These are phyloP conservation scores for Penicillium oxalicum DNA, from an alignment of 2,329 filamentous ascomycete species.

Conservation along the genomic window DNA sequence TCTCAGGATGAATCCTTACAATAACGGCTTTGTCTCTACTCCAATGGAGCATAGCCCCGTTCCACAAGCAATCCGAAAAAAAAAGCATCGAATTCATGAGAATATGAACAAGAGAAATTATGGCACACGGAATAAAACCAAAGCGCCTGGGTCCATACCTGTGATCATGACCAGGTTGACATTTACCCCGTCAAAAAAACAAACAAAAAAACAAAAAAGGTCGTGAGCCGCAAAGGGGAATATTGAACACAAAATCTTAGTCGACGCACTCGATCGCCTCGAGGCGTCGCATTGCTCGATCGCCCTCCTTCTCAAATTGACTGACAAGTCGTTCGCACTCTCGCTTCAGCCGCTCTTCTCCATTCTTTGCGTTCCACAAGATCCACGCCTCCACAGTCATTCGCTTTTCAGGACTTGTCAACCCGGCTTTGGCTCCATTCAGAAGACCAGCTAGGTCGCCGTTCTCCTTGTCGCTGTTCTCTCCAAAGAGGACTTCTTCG, in stretches of 20 bases:
- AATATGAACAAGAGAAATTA: neutral
- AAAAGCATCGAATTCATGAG: neutral
- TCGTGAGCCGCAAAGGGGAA: neutral
- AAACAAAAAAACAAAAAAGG: no score
- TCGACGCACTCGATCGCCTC: slow-evolving; percentile 61
- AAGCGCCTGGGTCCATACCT: slow-evolving; percentile 4
- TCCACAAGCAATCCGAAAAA: neutral
- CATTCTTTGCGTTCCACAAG: slow-evolving; percentile 68
- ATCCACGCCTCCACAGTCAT: slow-evolving; percentile 98
- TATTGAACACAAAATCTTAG: slow-evolving; percentile 15
- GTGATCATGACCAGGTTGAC: neutral
- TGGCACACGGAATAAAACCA: neutral
- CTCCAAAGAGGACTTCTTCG: slow-evolving; percentile 53
- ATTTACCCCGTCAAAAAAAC: neutral
- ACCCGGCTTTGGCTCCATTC: slow-evolving; percentile 49
- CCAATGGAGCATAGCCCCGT: no score
- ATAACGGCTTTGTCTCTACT: no score
- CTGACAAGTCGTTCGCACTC: slow-evolving; percentile 81
- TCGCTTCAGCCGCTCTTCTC: slow-evolving; percentile 69
- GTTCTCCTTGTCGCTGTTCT: slow-evolving; percentile 44
- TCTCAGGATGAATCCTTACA: neutral
- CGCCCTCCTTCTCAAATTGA: slow-evolving; percentile 77
- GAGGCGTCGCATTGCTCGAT: slow-evolving; percentile 67
- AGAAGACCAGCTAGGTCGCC: slow-evolving; percentile 45
- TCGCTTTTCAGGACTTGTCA: slow-evolving; percentile 70